Conservation (phyloP, 83 land plant species). For the Picea mariana region DNA sequence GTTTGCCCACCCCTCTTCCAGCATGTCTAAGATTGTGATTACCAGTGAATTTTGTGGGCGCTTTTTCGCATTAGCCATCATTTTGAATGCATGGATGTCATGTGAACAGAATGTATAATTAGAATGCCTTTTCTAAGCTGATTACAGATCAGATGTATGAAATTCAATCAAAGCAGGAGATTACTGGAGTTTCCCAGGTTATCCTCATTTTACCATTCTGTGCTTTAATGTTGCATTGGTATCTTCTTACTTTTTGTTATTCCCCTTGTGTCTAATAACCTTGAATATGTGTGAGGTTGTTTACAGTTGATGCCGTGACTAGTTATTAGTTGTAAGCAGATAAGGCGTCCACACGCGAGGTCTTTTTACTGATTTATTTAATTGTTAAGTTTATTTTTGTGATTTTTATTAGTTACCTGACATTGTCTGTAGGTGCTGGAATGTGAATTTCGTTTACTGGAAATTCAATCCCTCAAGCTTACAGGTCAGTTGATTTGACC, state of each 20-base stretch:
- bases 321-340: background rate
- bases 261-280: background rate
- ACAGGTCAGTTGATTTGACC: background rate
- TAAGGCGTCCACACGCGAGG: background rate
- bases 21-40: background rate
- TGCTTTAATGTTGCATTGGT: background rate
- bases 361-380: background rate
- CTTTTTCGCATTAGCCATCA: background rate
- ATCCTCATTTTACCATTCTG: background rate
- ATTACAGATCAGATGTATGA: background rate
- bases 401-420: background rate
- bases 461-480: background rate
- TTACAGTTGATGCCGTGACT: constrained; percentile 1
- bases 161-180: background rate
- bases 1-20: background rate
- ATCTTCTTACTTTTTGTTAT: background rate
- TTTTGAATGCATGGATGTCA: background rate
- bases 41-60: background rate
- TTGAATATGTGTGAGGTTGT: background rate
- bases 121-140: background rate
- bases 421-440: background rate
- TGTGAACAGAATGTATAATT: background rate
- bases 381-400: background rate
- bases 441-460: background rate
- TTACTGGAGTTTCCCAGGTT: background rate